Evolutionary conservation across 1,139 yeast species (phyloP).

Genomic region (Candida pseudoviswanathii): DNA sequence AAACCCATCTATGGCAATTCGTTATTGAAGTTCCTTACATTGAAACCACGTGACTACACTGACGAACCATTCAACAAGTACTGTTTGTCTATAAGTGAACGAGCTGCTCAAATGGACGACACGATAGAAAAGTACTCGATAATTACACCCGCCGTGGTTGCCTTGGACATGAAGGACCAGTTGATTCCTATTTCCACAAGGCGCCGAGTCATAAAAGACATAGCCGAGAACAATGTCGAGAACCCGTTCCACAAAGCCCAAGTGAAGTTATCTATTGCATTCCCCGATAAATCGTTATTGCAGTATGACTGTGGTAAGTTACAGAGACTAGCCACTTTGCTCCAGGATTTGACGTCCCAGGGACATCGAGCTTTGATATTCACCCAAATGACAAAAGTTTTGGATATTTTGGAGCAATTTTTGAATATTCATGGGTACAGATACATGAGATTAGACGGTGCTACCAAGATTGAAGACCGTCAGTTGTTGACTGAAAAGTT

Average conservation of each 20-base stretch:
- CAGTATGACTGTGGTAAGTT: constrained; percentile 98
- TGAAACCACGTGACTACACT: constrained; percentile 14
- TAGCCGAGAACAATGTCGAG: constrained; percentile 40
- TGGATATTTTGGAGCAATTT: constrained; percentile 91
- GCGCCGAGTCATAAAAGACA: constrained; percentile 35
- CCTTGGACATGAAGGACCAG: constrained; percentile 70
- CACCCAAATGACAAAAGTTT: constrained; percentile 97
- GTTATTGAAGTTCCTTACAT: constrained; percentile 26
- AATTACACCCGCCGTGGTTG: constrained; percentile 84
- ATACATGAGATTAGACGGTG: constrained; percentile 94
- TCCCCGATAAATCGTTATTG: constrained; percentile 89
- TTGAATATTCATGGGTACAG: constrained; percentile 92
- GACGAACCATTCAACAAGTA: constrained; percentile 21
- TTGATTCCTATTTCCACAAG: constrained; percentile 44
- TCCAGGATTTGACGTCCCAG: constrained; percentile 75
- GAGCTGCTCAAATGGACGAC: constrained; percentile 49
- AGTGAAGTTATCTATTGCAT: constrained; percentile 86
- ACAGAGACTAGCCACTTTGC: constrained; percentile 74
- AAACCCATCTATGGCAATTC: constrained; percentile 59
- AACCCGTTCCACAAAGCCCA: constrained; percentile 83
- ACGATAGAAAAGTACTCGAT: constrained; percentile 77
- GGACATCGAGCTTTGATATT: constrained; percentile 95
- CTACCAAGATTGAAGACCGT: constrained; percentile 95
- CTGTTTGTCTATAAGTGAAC: constrained; percentile 38
- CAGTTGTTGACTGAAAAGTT: constrained; percentile 92